These are phyloP conservation scores for Coniochaeta prunicola DNA, from an alignment of 2,329 filamentous ascomycete genomes.

Conservation along the genomic window DNA sequence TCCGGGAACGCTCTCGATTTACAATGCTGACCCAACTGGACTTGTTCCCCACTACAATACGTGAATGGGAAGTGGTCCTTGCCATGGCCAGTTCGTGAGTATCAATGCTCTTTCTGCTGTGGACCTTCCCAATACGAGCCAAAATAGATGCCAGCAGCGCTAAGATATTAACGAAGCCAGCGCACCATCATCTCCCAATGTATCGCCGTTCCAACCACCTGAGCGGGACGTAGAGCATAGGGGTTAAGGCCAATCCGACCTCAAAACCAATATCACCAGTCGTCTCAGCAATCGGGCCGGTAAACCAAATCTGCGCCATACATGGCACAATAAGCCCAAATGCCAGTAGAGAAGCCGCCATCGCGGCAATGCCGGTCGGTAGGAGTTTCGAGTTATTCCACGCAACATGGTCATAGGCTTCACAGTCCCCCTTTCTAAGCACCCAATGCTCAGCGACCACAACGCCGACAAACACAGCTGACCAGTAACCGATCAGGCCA, in stretches of 20 bases:
- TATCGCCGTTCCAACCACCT: background rate
- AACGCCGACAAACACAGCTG: conserved; percentile 31
- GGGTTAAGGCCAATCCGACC: conserved; percentile 13
- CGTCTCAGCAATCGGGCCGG: conserved; percentile 14
- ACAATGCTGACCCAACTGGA: too few species aligned
- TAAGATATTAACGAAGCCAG: background rate
- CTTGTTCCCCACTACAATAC: too few species aligned
- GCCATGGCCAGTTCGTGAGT: too few species aligned
- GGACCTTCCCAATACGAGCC: too few species aligned
- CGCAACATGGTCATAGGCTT: conserved; percentile 12
- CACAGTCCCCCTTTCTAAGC: conserved; percentile 14
- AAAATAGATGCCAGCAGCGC: background rate
- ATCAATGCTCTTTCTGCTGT: too few species aligned
- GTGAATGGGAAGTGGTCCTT: too few species aligned
- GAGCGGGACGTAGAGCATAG: conserved; percentile 12
- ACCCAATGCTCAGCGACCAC: conserved; percentile 23
- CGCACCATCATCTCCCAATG: background rate
- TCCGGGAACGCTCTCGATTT: too few species aligned
- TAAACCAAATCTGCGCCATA: conserved; percentile 16
- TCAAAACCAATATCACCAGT: conserved; percentile 16
- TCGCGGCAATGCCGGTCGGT: conserved; percentile 12
- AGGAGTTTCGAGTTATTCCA: conserved; percentile 14
- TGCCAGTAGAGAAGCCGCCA: conserved; percentile 9
- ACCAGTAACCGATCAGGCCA: conserved; percentile 38
- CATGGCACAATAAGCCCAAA: conserved; percentile 15